phyloP scores from a whole-genome alignment of 371 early-diverging fungal genomes.

The Syncephalastrum monosporum region DNA sequence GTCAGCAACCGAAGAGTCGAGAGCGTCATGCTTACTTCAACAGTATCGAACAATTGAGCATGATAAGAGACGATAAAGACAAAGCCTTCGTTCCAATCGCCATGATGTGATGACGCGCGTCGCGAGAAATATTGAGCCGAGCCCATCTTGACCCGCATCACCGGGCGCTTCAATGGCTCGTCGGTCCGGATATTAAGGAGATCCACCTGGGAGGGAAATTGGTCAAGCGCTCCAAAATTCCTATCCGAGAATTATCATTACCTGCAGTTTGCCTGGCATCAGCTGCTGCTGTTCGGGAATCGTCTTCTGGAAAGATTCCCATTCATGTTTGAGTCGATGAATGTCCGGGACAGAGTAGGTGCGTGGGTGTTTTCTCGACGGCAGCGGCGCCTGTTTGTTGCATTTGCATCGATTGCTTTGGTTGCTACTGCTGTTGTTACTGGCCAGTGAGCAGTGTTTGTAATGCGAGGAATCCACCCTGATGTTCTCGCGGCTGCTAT shows the following conservation, averaged over 20 bases:
- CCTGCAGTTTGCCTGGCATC: conserved; percentile 31
- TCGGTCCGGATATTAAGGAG: conserved; percentile 45
- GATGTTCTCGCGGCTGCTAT: no score
- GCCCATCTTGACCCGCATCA: conserved; percentile 47
- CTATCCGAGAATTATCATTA: conserved; percentile 4
- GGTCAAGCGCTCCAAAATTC: background rate
- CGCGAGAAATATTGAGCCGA: conserved; percentile 44
- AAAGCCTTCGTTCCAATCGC: conserved; percentile 53
- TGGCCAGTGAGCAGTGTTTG: no score
- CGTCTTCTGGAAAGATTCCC: conserved; percentile 29
- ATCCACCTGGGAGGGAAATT: conserved; percentile 31
- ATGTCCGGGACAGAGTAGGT: conserved; percentile 41
- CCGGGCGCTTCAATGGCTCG: conserved; percentile 28
- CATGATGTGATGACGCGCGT: conserved; percentile 28
- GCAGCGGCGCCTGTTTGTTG: no score
- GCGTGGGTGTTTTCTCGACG: conserved; percentile 7
- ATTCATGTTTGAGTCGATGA: conserved; percentile 30
- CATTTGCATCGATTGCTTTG: no score
- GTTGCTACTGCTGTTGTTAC: no score
- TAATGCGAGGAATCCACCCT: no score
- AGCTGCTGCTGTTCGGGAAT: conserved; percentile 8
- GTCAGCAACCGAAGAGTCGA: background rate
- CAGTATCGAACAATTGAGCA: conserved; percentile 45
- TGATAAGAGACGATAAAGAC: conserved; percentile 42
- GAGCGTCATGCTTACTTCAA: conserved; percentile 29